Base-by-base conservation (phyloP, 2,329 filamentous ascomycete species). In the Lachnellula willkommii region DNA sequence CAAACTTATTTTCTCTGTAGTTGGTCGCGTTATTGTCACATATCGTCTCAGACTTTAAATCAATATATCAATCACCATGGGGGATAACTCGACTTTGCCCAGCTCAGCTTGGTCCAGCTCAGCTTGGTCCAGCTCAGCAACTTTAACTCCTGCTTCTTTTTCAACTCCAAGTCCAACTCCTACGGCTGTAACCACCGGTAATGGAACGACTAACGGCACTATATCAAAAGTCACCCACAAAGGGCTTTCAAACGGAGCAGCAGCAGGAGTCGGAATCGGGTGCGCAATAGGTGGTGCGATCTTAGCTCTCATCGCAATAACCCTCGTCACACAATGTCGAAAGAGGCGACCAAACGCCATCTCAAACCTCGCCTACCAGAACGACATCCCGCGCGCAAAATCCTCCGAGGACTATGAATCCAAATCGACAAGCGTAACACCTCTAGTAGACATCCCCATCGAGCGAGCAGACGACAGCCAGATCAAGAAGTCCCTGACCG, bases 391-490 rank as follows among this genome's bases (percentile, higher is more conserved):
- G 22, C 15, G 4, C 5, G 47, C n/a, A 20, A 20, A 50, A 8
- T 15, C 22, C 2, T 12, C n/a, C 17, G 2, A 22, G 2, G 17
- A 22, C 17, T 32, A 11, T 32, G 15, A 24, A 3, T 35, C 28
- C 11, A 39, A 36, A 36, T 50, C 47, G 8, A 20, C 28, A 8
- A 36, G 15, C 9, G 11, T 36, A 15, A 39, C 39, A 39, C 17
- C 35, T n/a, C 7, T 36, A 5, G 37, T 15, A 5, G 69, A 72
- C 36, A 73, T 73, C 45, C 66, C 76, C 6, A 65, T 74, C 11
- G 68, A 71, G 14, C 58, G 70, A 1, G 69, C 63, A 0, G 67
- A 74, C 0, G 73, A 76, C 54, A 63, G 67, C n/a, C 66, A 71
- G 2, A 68, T 76, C 8, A 56, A 59, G 4, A 45, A 56, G 4